Conservation (phyloP, 345 rosid species). For the Murraya koenigii region DNA sequence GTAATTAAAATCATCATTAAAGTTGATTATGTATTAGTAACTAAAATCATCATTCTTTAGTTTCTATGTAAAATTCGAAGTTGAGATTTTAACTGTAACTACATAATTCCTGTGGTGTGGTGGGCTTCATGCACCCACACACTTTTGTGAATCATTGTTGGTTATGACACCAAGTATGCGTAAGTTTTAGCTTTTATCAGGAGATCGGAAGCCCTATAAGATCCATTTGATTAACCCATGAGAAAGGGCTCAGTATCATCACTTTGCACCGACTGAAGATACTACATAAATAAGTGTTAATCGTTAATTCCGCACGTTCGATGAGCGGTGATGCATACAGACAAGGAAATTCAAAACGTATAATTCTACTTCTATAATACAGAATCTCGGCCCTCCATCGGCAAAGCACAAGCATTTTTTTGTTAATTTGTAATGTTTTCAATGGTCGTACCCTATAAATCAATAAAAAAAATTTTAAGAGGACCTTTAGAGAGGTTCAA, state of each 20-base stretch:
- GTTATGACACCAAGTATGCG: too few relatives aligned
- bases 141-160: too few relatives aligned
- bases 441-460: background rate
- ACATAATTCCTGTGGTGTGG: too few relatives aligned
- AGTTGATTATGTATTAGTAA: background rate
- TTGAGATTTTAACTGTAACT: too few relatives aligned
- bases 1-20: constrained; percentile 9
- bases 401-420: background rate
- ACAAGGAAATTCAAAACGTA: too few relatives aligned
- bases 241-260: background rate
- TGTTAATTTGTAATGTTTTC: background rate
- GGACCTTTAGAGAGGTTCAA: too few relatives aligned
- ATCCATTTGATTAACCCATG: background rate
- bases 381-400: background rate
- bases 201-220: too few relatives aligned
- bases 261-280: background rate
- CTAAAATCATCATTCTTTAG: constrained; percentile 7
- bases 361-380: background rate
- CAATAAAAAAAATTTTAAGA: too few relatives aligned
- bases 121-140: too few relatives aligned
- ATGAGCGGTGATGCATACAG: background rate
- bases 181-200: too few relatives aligned
- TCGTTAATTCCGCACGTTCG: background rate
- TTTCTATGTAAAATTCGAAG: background rate
- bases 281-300: background rate